phyloP scores from a whole-genome alignment of 768 basidiomycete genomes.

The Multifurca ochricompacta region DNA sequence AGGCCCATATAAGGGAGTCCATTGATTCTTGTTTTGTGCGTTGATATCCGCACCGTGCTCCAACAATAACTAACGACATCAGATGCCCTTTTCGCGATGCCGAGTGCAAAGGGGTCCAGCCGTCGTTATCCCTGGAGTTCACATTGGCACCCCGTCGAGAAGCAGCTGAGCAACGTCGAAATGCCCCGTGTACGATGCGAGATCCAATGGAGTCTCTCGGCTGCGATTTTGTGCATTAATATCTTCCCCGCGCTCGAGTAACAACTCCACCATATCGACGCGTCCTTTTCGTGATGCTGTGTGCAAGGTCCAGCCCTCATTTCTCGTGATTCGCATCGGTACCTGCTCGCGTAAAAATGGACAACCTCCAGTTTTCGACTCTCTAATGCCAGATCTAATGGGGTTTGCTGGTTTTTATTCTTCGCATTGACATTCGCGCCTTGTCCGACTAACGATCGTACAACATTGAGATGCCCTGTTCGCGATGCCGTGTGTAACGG shows the following conservation, averaged over 20 bases:
- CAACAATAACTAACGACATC: neutral
- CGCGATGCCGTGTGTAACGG: neutral
- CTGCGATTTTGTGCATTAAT: neutral
- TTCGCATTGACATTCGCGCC: constrained; percentile 2
- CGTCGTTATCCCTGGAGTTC: neutral
- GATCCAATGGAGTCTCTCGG: neutral
- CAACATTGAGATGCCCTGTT: neutral
- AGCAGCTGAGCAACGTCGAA: neutral
- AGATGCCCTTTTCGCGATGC: neutral
- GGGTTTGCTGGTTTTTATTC: neutral
- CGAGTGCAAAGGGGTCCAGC: neutral
- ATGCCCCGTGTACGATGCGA: neutral
- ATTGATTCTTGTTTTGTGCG: neutral
- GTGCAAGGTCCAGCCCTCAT: neutral
- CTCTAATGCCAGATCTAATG: constrained; percentile 4
- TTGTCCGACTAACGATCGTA: neutral
- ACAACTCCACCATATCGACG: neutral
- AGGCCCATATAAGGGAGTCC: neutral
- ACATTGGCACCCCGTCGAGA: neutral
- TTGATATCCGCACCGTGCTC: neutral
- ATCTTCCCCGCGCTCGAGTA: neutral
- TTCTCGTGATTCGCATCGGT: no score
- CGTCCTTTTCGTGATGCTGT: neutral
- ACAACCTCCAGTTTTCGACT: no score
- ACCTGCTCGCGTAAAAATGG: no score